phyloP scores from a whole-genome alignment of 805 yeast genomes.

The Monosporozyma yasuniensis region DNA sequence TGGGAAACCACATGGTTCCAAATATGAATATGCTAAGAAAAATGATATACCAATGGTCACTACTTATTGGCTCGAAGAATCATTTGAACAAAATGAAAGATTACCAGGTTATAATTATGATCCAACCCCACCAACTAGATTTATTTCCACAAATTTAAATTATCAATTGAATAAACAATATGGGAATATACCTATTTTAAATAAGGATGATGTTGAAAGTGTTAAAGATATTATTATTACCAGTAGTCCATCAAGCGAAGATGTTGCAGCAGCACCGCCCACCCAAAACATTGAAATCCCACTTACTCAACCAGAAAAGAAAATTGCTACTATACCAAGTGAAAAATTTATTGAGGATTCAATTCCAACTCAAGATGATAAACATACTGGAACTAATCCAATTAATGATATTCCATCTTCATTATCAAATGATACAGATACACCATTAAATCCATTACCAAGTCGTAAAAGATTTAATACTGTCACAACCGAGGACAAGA shows the following conservation, averaged over 20 bases:
- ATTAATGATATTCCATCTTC: too few relatives aligned
- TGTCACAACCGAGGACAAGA: too few relatives aligned
- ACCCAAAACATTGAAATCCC: too few relatives aligned
- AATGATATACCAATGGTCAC: constrained; percentile 43
- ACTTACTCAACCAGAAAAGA: too few relatives aligned
- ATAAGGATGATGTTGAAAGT: not conserved
- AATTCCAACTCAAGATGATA: too few relatives aligned
- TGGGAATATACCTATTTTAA: not conserved
- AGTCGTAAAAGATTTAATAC: too few relatives aligned
- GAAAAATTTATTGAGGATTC: too few relatives aligned
- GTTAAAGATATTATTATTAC: not conserved
- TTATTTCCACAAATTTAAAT: too few relatives aligned
- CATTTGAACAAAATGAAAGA: not conserved
- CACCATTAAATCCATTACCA: too few relatives aligned
- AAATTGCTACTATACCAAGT: too few relatives aligned
- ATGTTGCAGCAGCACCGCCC: too few relatives aligned
- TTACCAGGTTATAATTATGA: not conserved
- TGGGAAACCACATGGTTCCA: constrained; percentile 58
- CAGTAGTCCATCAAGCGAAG: not conserved
- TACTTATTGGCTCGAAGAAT: constrained; percentile 72
- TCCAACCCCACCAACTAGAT: not conserved
- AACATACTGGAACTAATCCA: too few relatives aligned
- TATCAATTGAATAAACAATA: not conserved
- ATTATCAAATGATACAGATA: not conserved
- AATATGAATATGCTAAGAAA: constrained; percentile 77